These are phyloP conservation scores for Rutstroemia sp. DNA, from an alignment of 2,329 filamentous ascomycete genomes.

Conservation along the genomic window DNA sequence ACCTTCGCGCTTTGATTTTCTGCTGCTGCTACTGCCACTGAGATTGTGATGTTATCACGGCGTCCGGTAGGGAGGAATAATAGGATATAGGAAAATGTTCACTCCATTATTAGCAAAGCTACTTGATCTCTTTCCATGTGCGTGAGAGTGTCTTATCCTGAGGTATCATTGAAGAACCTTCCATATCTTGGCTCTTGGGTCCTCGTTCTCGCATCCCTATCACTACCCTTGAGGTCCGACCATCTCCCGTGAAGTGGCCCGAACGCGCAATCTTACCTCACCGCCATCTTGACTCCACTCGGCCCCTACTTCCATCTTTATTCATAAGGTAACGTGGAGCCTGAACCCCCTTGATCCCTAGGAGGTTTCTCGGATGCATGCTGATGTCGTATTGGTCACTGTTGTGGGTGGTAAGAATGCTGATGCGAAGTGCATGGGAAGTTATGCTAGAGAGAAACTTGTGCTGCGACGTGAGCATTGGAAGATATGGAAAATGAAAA, in stretches of 20 bases:
- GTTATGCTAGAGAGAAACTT: too few relatives aligned
- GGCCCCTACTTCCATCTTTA: neutral
- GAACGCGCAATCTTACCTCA: neutral
- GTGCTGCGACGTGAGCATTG: too few relatives aligned
- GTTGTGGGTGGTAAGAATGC: too few relatives aligned
- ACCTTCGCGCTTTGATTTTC: constrained; percentile 3
- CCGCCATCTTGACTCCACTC: neutral
- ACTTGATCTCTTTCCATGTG: neutral
- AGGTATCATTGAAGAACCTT: neutral
- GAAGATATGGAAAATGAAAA: too few relatives aligned
- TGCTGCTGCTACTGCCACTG: neutral
- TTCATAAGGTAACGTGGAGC: neutral
- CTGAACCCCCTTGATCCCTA: neutral
- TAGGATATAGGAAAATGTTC: constrained; percentile 7
- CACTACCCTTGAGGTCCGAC: too few relatives aligned
- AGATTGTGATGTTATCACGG: constrained; percentile 9
- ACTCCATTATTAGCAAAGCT: neutral
- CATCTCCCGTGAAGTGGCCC: neutral
- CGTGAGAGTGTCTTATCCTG: neutral
- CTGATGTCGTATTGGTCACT: neutral
- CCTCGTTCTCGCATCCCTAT: neutral
- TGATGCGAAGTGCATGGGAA: too few relatives aligned
- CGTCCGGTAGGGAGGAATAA: constrained; percentile 6
- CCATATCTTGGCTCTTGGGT: neutral
- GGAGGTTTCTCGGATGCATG: neutral